Base-by-base conservation (phyloP, 1,284 basidiomycete species). In the Apiotrichum laibachii region DNA sequence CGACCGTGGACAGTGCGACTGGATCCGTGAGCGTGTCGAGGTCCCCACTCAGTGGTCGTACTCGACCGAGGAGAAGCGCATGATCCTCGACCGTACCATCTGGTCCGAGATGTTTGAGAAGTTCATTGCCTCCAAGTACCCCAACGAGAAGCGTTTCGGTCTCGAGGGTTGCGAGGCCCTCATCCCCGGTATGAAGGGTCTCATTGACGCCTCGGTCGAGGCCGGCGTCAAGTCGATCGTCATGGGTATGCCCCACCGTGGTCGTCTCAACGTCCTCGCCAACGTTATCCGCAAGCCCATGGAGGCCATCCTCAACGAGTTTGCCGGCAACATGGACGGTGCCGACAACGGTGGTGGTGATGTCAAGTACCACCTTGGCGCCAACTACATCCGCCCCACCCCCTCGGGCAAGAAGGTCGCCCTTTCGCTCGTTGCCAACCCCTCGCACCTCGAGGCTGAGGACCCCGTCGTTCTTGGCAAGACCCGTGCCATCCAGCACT, bases 21-120 rank as follows among this genome's bases (percentile, higher is more conserved):
- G 96, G 96, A 93, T 99, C 69, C 86, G 96, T 67, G 91, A 94
- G 78, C 90, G 96, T 64, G 85, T 99, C 57, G 96, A 99, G 80
- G 88, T 90, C 22, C 96, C 96, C 6, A 88, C 90, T 70, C 95
- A 95, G n/a, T 98, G 92, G 92, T 92, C 92, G 73, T 99, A 99
- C 81, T 89, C 89, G 49, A 85, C 92, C 60, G 96, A 99, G 73
- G 95, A 99, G 82, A 99, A 99, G 82, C 88, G 93, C 59, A 95
- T 96, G 88, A 96, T 99, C 67, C 85, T 99, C 60, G 96, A 99
- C 80, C 90, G 96, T 62, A 87, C 98, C 72, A 97, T 98, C 79
- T 99, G 96, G 96, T 99, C 95, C 33, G 95, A 99, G 77, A 90
- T 91, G 7, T 98, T 99, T 72, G 96, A 99, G 80, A 94, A 95